A percentile compares a stretch with the other conserved stretches of the same genome.
Evolutionary conservation across 2,329 filamentous ascomycete species (phyloP).

Genomic region (Trichoderma hamatum): DNA sequence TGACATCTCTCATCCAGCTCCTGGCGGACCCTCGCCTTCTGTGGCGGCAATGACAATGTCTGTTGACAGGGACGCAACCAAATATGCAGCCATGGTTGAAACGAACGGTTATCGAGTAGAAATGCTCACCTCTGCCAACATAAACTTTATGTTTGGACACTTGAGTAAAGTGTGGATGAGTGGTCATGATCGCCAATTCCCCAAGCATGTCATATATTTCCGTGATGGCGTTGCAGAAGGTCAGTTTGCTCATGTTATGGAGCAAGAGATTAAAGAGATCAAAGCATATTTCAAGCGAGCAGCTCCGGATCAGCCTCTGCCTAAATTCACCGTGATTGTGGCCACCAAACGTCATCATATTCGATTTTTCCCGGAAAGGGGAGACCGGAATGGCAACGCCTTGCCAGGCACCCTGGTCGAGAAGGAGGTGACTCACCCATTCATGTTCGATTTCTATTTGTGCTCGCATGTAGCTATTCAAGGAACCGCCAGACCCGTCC

Average conservation of each 20-base stretch:
- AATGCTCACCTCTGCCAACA: slow-evolving; percentile 70
- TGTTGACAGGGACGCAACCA: slow-evolving; percentile 68
- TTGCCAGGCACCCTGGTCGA: slow-evolving; percentile 88
- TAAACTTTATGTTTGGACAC: slow-evolving; percentile 65
- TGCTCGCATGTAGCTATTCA: slow-evolving; percentile 75
- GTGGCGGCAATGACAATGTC: slow-evolving; percentile 88
- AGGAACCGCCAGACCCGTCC: slow-evolving; percentile 87
- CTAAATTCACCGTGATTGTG: slow-evolving; percentile 82
- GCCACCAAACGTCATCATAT: slow-evolving; percentile 94
- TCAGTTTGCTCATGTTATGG: slow-evolving; percentile 78
- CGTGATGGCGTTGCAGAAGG: slow-evolving; percentile 91
- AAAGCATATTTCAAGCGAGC: slow-evolving; percentile 58
- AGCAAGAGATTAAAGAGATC: slow-evolving; percentile 75
- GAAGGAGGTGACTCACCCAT: slow-evolving; percentile 84
- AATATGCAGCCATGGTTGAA: slow-evolving; percentile 78
- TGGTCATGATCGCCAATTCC: slow-evolving; percentile 48
- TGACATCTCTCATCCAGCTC: slow-evolving; percentile 83
- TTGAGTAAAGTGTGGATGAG: slow-evolving; percentile 69
- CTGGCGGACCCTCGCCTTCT: slow-evolving; percentile 68
- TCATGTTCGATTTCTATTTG: slow-evolving; percentile 83
- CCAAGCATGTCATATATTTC: slow-evolving; percentile 84
- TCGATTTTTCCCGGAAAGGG: slow-evolving; percentile 78
- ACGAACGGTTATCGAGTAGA: slow-evolving; percentile 83
- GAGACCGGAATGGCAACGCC: slow-evolving; percentile 78
- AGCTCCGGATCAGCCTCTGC: slow-evolving; percentile 42